A percentile compares a stretch with the other conserved stretches of the same genome.
Conservation (phyloP, 2,329 filamentous ascomycete genomes). For the Colletotrichum sp. region DNA sequence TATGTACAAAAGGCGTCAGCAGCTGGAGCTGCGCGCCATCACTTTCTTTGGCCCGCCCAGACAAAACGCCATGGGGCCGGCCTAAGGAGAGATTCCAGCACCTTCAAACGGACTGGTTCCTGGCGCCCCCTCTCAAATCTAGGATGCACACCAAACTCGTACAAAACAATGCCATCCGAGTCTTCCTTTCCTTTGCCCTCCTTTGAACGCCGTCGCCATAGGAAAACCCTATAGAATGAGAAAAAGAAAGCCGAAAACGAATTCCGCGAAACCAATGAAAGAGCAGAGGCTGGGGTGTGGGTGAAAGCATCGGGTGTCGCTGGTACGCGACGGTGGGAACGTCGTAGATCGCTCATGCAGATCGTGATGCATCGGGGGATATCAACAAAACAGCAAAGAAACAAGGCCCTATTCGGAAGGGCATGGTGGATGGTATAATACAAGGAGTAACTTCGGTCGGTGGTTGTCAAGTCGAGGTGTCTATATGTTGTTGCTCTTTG, state of each 20-base stretch:
- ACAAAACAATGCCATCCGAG: conserved; percentile 24
- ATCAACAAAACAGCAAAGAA: conserved; percentile 37
- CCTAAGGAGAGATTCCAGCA: conserved; percentile 6
- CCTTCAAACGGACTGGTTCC: conserved; percentile 26
- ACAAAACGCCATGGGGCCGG: conserved; percentile 1
- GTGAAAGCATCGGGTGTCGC: conserved; percentile 21
- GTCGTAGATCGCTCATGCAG: conserved; percentile 56
- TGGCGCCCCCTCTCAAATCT: conserved; percentile 32
- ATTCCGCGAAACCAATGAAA: conserved; percentile 27
- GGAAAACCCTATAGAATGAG: conserved; percentile 10
- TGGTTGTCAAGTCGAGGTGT: neutral
- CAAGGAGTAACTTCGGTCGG: conserved; percentile 16
- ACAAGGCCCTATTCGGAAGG: neutral
- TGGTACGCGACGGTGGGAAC: conserved; percentile 18
- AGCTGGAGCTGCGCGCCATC: neutral
- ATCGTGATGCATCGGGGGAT: conserved; percentile 48
- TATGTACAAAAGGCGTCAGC: conserved; percentile 17
- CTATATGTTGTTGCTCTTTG: conserved; percentile 44
- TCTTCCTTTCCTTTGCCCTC: conserved; percentile 9
- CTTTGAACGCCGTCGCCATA: conserved; percentile 21
- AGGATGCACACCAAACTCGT: conserved; percentile 27
- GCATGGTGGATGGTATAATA: conserved; percentile 27
- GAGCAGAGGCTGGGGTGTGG: conserved; percentile 17
- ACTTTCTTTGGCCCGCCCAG: conserved; percentile 1
- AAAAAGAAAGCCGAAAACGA: conserved; percentile 20